Conservation (phyloP, 2,329 filamentous ascomycete species). For the Alternaria angustiovoidea region DNA sequence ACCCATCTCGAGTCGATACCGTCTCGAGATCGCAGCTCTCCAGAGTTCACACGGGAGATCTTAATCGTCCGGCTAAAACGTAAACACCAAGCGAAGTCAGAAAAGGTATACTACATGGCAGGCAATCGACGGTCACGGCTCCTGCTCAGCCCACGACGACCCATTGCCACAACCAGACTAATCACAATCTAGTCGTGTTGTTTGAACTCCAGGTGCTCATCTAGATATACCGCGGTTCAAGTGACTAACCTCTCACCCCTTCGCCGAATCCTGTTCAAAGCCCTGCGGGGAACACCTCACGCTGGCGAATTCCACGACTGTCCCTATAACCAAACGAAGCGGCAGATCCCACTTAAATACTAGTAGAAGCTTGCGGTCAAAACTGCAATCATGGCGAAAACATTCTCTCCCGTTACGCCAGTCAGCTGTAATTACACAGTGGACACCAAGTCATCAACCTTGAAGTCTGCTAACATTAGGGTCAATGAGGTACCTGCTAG, state of each 20-base stretch:
- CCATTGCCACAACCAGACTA: conserved; percentile 42
- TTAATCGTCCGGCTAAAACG: conserved; percentile 56
- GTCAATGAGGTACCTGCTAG: conserved; percentile 42
- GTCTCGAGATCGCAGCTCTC: conserved; percentile 66
- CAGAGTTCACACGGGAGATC: conserved; percentile 64
- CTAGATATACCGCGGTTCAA: conserved; percentile 40
- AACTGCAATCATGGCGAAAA: conserved; percentile 58
- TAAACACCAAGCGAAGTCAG: conserved; percentile 28
- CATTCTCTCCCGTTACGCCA: conserved; percentile 41
- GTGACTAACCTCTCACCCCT: conserved; percentile 34
- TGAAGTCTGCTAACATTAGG: conserved; percentile 47
- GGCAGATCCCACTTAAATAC: conserved; percentile 59
- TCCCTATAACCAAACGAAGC: conserved; percentile 55
- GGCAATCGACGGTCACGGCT: conserved; percentile 44
- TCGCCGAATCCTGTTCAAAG: conserved; percentile 29
- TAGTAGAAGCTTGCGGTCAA: conserved; percentile 49
- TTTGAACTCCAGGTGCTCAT: conserved; percentile 43
- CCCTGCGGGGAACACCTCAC: conserved; percentile 44
- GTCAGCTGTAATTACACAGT: conserved; percentile 39
- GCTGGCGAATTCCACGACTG: conserved; percentile 51
- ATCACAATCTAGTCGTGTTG: conserved; percentile 44
- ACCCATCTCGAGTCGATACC: conserved; percentile 64
- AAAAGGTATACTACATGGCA: conserved; percentile 52
- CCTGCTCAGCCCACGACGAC: conserved; percentile 36
- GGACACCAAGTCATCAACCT: conserved; percentile 48